phyloP scores from a whole-genome alignment of 345 rosid species.

The Sapria himalayana region DNA sequence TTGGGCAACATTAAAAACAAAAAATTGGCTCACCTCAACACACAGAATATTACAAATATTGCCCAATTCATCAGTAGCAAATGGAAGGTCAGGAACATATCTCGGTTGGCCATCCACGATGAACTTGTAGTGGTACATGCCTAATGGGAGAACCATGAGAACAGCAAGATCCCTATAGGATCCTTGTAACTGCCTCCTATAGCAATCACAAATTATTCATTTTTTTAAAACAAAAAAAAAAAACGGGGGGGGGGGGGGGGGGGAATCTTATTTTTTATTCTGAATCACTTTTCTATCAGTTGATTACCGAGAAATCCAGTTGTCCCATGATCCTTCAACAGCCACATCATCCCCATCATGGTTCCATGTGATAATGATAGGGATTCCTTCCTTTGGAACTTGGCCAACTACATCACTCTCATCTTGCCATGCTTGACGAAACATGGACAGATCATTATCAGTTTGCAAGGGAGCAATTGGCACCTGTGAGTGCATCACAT shows the following conservation, averaged over 20 bases:
- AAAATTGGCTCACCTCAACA: conserved; percentile 36
- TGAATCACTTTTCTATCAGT: conserved; percentile 42
- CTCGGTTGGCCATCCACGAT: conserved; percentile 86
- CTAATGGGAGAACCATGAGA: conserved; percentile 91
- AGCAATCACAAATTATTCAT: not conserved
- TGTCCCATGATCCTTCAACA: conserved; percentile 96
- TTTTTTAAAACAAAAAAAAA: conserved; percentile 1
- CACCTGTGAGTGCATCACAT: conserved; percentile 30
- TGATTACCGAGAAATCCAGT: conserved; percentile 62
- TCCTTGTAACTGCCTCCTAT: conserved; percentile 65
- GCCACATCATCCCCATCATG: conserved; percentile 67
- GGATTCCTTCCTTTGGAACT: conserved; percentile 50
- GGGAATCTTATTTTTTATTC: not conserved
- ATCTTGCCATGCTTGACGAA: conserved; percentile 54
- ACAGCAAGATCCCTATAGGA: conserved; percentile 86
- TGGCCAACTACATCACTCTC: conserved; percentile 17
- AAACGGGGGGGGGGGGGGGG: not conserved
- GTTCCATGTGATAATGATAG: conserved; percentile 87
- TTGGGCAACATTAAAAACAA: not conserved
- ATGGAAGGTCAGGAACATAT: conserved; percentile 69
- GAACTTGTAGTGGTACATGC: conserved; percentile 81
- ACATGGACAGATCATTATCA: conserved; percentile 67
- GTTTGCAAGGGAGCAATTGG: conserved; percentile 79
- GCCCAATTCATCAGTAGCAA: conserved; percentile 56
- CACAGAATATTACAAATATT: conserved; percentile 71